Base-by-base conservation (phyloP, 345 rosid species). In the Eucalyptus polybractea region DNA sequence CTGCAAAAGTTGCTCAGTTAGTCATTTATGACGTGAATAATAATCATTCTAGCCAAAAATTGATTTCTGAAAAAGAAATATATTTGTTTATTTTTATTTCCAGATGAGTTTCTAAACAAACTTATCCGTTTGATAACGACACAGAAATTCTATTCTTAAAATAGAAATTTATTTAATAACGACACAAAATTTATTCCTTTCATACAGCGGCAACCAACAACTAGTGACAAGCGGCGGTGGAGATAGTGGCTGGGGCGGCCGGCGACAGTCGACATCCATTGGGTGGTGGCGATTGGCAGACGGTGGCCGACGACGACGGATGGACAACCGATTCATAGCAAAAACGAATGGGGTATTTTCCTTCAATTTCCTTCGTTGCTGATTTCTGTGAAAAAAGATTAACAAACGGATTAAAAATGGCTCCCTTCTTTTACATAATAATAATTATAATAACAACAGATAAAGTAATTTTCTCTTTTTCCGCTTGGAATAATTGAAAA, bases 41-140 rank as follows among this genome's bases (percentile, higher is more conserved):
- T 33, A 49, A 49, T 3, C 2, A 51, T 51, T 51, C 2, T 2
- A 2, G 7, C 0, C 1, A 50, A 1, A 50, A 6, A 50, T 50
- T 50, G 1, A 50, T 50, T 15, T 0, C 0, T 16, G 2, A 1
- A 50, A 16, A 0, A 6, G 0, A 50, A 6, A 16, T 50, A 50
- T 0, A 15, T 15, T 6, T 50, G 15, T 50, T 0, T 50, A 15
- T 50, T 50, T 50, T 3, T 50, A 50, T 50, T 50, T 16, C 6
- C 1, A 50, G 33, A 50, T 5, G 3, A 50, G 51, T 50, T 50
- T 50, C 6, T 50, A 50, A 50, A 50, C 0, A 16, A 50, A 50
- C 3, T 6, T 6, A 50, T 7, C 7, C 21, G 4, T 50, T 50
- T 16, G 8, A 15, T 50, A 50, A 16, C 54, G 21, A 14, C 0